Conservation (phyloP, 2,329 filamentous ascomycete species). For the Neopestalotiopsis sp. region DNA sequence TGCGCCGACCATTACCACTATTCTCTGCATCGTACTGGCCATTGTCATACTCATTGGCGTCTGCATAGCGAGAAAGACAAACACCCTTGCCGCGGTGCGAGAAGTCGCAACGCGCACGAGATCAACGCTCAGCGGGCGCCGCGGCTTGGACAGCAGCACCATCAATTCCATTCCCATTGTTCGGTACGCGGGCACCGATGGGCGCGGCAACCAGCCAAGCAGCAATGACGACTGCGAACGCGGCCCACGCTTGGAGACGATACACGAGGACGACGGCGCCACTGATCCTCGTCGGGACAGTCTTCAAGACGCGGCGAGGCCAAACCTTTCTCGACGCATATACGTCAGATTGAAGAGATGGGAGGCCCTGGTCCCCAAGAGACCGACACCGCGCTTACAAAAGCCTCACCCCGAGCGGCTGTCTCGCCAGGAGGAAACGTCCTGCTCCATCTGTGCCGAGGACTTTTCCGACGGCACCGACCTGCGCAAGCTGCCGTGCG, state of each 20-base stretch:
- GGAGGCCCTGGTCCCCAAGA: background rate
- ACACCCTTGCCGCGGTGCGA: slow-evolving; percentile 1
- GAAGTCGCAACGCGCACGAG: slow-evolving; percentile 8
- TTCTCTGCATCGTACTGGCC: slow-evolving; percentile 4
- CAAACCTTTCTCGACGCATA: background rate
- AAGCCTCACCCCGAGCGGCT: slow-evolving; percentile 9
- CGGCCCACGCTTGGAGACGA: slow-evolving; percentile 4
- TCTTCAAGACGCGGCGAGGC: background rate
- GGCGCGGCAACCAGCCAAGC: background rate
- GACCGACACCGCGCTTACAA: slow-evolving; percentile 3
- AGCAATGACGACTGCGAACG: background rate
- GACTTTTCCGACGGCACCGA: slow-evolving; percentile 10
- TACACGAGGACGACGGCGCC: slow-evolving; percentile 1
- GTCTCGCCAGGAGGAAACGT: background rate
- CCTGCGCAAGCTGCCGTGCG: slow-evolving; percentile 14
- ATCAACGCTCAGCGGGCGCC: background rate
- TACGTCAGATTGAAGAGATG: background rate
- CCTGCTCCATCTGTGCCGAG: slow-evolving; percentile 17
- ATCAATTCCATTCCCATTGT: slow-evolving; percentile 14
- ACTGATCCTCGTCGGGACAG: background rate
- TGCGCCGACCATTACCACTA: slow-evolving; percentile 7
- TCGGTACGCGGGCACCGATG: background rate
- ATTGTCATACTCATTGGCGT: slow-evolving; percentile 9
- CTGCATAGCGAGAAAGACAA: slow-evolving; percentile 7
- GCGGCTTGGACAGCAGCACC: background rate